Conservation (phyloP, 129 eudicot genomes). For the Artemisia argyi region DNA sequence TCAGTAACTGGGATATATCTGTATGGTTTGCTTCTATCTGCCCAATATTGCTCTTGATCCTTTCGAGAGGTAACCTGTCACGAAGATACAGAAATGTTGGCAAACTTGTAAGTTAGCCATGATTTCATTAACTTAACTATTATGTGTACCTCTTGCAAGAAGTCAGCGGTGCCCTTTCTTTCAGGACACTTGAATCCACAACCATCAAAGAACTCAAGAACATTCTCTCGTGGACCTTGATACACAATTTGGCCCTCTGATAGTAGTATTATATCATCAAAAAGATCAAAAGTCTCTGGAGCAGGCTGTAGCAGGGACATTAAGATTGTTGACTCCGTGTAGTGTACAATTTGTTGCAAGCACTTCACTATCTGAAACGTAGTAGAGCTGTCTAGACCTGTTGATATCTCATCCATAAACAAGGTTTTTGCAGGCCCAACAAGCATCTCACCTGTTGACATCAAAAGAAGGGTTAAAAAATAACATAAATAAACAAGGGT, state of each 20-base stretch:
- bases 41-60: conserved; percentile 84
- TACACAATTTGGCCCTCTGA: conserved; percentile 85
- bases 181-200: conserved; percentile 86
- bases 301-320: conserved; percentile 92
- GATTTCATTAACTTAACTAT: background rate
- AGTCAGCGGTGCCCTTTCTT: conserved; percentile 86
- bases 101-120: background rate
- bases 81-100: background rate
- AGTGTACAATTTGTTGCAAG: conserved; percentile 73
- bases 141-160: conserved; percentile 78
- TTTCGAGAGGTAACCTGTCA: conserved; percentile 68
- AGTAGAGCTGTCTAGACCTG: conserved; percentile 89
- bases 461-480: too few species aligned
- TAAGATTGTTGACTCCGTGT: conserved; percentile 69
- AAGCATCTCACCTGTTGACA: conserved; percentile 69
- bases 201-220: conserved; percentile 66
- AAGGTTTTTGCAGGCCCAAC: conserved; percentile 86
- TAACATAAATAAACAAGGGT: background rate
- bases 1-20: conserved; percentile 51
- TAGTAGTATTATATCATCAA: conserved; percentile 72
- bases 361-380: conserved; percentile 89
- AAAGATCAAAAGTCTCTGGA: conserved; percentile 84
- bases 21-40: conserved; percentile 48
- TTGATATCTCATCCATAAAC: conserved; percentile 93
- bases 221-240: conserved; percentile 79